Conservation (phyloP, 2,329 filamentous ascomycete species). For the Pezicula carpinea region DNA sequence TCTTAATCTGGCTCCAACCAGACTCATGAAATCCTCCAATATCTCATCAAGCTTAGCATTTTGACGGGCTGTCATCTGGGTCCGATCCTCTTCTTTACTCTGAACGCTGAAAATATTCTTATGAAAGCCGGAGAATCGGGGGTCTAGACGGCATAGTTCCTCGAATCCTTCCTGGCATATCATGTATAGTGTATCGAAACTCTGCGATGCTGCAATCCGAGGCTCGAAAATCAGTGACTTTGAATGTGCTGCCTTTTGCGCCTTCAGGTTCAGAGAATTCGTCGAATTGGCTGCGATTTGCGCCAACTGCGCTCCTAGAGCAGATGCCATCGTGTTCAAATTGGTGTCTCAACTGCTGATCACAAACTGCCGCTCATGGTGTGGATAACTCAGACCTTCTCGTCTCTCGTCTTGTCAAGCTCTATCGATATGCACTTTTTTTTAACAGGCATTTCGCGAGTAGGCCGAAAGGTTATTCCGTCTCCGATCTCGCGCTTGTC, state of each 20-base stretch:
- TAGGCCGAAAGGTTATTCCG: conserved; percentile 10
- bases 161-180: conserved; percentile 87
- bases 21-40: conserved; percentile 76
- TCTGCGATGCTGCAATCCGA: conserved; percentile 78
- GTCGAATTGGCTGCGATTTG: conserved; percentile 87
- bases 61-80: conserved; percentile 74
- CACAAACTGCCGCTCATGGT: conserved; percentile 6
- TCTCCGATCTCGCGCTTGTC: background rate
- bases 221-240: conserved; percentile 94
- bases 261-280: conserved; percentile 85
- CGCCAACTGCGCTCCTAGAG: conserved; percentile 90
- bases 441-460: background rate
- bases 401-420: background rate
- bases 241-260: conserved; percentile 85
- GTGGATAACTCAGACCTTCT: conserved; percentile 3
- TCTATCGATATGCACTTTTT: background rate
- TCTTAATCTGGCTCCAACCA: conserved; percentile 71
- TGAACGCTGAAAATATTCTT: conserved; percentile 87
- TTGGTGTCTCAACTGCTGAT: background rate
- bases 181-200: conserved; percentile 81
- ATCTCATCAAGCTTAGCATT: conserved; percentile 77
- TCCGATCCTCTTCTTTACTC: conserved; percentile 83
- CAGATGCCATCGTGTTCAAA: conserved; percentile 63
- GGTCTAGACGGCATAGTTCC: conserved; percentile 84
- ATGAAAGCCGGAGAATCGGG: conserved; percentile 69